Percentiles rank a stretch among this genome's conserved stretches.
phyloP scores from a whole-genome alignment of 257 asterid species.

The Leptodermis oblonga region DNA sequence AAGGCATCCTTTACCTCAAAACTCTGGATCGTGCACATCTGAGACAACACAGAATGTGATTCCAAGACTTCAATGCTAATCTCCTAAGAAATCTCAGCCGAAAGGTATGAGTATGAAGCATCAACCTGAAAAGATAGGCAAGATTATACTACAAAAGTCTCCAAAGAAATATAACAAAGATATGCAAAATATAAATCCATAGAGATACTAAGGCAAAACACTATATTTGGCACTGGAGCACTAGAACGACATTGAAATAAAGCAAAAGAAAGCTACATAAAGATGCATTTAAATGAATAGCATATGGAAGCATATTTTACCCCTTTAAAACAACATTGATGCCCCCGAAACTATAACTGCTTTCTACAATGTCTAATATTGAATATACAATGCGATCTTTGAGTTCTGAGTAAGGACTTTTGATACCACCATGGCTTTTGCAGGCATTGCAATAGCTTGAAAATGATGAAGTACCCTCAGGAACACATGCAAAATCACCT shows the following conservation, averaged over 20 bases:
- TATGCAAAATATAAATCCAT: background rate
- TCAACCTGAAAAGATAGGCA: slow-evolving; percentile 50
- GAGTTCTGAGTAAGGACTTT: slow-evolving; percentile 27
- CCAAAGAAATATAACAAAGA: background rate
- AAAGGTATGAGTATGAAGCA: slow-evolving; percentile 51
- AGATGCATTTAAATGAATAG: slow-evolving; percentile 13
- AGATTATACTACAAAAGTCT: slow-evolving; percentile 9
- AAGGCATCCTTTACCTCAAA: slow-evolving; percentile 41
- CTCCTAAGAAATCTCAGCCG: slow-evolving; percentile 54
- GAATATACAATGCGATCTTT: slow-evolving; percentile 41
- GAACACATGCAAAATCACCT: slow-evolving; percentile 23
- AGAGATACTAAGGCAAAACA: background rate
- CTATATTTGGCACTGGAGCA: background rate
- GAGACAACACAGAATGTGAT: slow-evolving; percentile 34
- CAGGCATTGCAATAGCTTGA: slow-evolving; percentile 33
- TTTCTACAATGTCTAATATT: slow-evolving; percentile 45
- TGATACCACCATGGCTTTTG: slow-evolving; percentile 27
- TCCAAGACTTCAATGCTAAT: slow-evolving; percentile 52
- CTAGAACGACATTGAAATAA: background rate
- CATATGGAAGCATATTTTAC: slow-evolving; percentile 34
- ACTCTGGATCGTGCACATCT: slow-evolving; percentile 43
- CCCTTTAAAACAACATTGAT: slow-evolving; percentile 69
- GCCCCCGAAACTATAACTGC: slow-evolving; percentile 44
- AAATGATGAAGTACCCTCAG: slow-evolving; percentile 36
- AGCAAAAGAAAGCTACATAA: background rate